Base-by-base conservation (phyloP, 2,329 filamentous ascomycete species). In the Talaromyces funiculosus region DNA sequence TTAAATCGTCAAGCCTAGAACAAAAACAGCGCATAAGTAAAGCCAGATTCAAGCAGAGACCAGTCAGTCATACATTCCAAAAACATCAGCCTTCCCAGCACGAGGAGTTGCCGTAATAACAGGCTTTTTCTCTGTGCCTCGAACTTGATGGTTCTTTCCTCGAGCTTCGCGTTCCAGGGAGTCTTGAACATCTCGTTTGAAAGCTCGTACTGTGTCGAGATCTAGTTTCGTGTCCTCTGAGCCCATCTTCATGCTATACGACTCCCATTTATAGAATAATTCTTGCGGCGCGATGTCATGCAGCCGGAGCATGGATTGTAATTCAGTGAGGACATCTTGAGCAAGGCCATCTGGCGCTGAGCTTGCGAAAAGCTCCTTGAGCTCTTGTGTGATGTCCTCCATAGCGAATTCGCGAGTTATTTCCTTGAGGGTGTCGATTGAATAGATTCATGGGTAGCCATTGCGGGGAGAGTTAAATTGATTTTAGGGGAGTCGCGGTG, bases 261-360 rank as follows among this genome's bases (percentile, higher is more conserved):
- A 93, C 75, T 99, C 94, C 94, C 94, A 99, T 82, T 97, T 97
- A 85, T 91, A 97, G 76, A 91, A 97, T 26, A 97, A 81, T 72
- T 97, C 94, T 73, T 97, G 87, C 35, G 87, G 82, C 16, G 86
- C 85, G 63, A 97, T 83, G 53, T 86, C 86, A 76, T 97, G 90
- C 62, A 97, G 81, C 59, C 88, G 86, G 78, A 94, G 84, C 72
- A 96, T 95, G 61, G 91, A 95, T 71, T 89, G 84, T 66, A 99
- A 81, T 77, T 97, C 92, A 57, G 82, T 79, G 65, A 91, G 79
- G 61, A 97, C 84, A 73, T 97, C 93, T 64, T 86, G 79, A 63
- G 90, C 85, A 5, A 97, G 80, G 38, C 83, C 77, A 63, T 78
- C 75, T 4, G 78, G 82, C 70, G 74, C 81, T 69, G 74, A 81